These are phyloP conservation scores for Pseudopyricularia javanii DNA, from an alignment of 2,329 filamentous ascomycete species.

Conservation along the genomic window DNA sequence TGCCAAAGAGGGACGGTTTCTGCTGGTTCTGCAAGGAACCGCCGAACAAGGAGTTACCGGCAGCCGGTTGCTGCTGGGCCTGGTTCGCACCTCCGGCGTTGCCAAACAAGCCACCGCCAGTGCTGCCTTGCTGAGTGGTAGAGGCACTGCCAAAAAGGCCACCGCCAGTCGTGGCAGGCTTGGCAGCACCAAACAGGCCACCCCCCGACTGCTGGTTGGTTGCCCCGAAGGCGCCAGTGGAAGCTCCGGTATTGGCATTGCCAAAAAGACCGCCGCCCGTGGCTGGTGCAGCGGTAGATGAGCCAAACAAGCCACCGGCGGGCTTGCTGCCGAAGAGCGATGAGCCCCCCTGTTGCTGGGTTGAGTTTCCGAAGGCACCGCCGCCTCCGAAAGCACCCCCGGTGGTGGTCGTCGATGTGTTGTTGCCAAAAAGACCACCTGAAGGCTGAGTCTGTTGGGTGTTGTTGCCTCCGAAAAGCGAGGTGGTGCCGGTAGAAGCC, in stretches of 20 bases:
- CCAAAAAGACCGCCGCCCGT: slow-evolving; percentile 30
- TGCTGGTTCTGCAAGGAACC: slow-evolving; percentile 33
- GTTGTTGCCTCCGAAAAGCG: slow-evolving; percentile 4
- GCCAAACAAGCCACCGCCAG: slow-evolving; percentile 41
- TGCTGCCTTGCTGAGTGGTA: slow-evolving; percentile 19
- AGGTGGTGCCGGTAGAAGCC: slow-evolving; percentile 8
- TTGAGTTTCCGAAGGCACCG: slow-evolving; percentile 14
- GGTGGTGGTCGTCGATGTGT: neutral
- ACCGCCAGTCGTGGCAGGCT: slow-evolving; percentile 25
- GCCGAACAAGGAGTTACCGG: slow-evolving; percentile 33
- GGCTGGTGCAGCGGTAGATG: slow-evolving; percentile 7
- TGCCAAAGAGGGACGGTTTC: slow-evolving; percentile 44
- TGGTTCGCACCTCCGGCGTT: slow-evolving; percentile 18
- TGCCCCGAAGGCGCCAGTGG: neutral
- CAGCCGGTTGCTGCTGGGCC: slow-evolving; percentile 22
- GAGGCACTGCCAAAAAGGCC: slow-evolving; percentile 36
- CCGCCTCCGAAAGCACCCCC: slow-evolving; percentile 1
- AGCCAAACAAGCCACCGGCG: slow-evolving; percentile 4
- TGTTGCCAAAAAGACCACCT: slow-evolving; percentile 5
- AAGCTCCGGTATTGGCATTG: slow-evolving; percentile 11
- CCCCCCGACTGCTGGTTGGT: slow-evolving; percentile 10
- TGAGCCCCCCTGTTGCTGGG: slow-evolving; percentile 14
- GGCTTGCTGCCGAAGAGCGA: slow-evolving; percentile 4
- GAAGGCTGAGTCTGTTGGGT: slow-evolving; percentile 1
- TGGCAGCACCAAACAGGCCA: slow-evolving; percentile 26